Percentiles rank a stretch among this genome's conserved stretches.
Conservation (phyloP, 257 asterid genomes). For the Fraxinus excelsior region DNA sequence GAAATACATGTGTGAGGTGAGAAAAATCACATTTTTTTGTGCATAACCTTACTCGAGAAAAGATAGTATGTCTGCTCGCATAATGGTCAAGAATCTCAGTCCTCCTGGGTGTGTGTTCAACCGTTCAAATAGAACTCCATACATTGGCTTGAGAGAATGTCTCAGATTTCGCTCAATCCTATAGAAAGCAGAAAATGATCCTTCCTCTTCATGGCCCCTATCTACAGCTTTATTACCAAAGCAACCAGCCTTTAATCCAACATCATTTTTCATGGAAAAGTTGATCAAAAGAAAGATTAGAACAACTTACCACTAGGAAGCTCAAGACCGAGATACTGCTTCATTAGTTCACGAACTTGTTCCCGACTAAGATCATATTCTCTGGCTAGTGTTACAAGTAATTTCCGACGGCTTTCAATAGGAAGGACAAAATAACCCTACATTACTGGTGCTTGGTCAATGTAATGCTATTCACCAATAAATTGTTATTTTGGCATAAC, state of each 20-base stretch:
- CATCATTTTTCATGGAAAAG: conserved; percentile 6
- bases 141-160: conserved; percentile 86
- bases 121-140: conserved; percentile 83
- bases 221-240: conserved; percentile 57
- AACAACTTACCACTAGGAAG: conserved; percentile 69
- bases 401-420: conserved; percentile 49
- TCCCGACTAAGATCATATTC: conserved; percentile 83
- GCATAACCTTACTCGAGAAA: conserved; percentile 78
- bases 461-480: conserved; percentile 6
- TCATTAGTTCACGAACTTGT: conserved; percentile 79
- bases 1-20: conserved; percentile 15
- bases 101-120: conserved; percentile 97
- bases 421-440: conserved; percentile 81
- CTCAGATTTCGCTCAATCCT: conserved; percentile 80
- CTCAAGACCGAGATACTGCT: conserved; percentile 84
- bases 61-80: conserved; percentile 79
- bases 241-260: conserved; percentile 17
- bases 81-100: conserved; percentile 68
- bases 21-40: conserved; percentile 27
- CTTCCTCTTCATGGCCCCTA: conserved; percentile 58
- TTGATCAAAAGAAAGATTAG: conserved; percentile 9
- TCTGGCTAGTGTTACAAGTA: conserved; percentile 65
- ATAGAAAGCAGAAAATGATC: conserved; percentile 78
- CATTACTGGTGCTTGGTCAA: conserved; percentile 26
- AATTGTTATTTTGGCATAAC: conserved; percentile 5